phyloP scores from a whole-genome alignment of 2,329 filamentous ascomycete genomes.

The Fusarium penzigii region DNA sequence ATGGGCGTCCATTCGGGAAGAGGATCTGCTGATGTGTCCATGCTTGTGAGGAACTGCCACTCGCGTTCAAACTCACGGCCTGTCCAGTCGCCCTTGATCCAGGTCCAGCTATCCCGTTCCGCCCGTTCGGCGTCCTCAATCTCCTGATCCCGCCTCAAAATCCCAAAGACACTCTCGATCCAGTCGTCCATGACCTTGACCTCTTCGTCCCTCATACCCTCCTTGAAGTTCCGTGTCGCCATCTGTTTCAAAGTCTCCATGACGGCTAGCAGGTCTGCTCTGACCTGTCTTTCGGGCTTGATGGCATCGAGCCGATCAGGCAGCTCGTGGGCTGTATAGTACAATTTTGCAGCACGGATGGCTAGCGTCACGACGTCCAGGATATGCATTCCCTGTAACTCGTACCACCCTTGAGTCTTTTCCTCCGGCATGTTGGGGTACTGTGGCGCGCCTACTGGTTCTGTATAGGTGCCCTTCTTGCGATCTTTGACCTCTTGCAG shows the following conservation, averaged over 20 bases:
- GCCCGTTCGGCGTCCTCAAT: slow-evolving; percentile 72
- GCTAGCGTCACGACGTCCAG: slow-evolving; percentile 91
- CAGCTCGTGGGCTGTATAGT: slow-evolving; percentile 90
- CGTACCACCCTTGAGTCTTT: slow-evolving; percentile 69
- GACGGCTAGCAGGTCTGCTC: slow-evolving; percentile 79
- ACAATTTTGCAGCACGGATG: slow-evolving; percentile 93
- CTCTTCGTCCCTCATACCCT: slow-evolving; percentile 79
- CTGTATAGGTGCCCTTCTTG: slow-evolving; percentile 34
- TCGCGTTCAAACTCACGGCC: slow-evolving; percentile 77
- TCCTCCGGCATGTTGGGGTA: slow-evolving; percentile 45
- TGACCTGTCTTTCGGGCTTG: slow-evolving; percentile 82
- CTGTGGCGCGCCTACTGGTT: slow-evolving; percentile 29
- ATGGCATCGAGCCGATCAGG: slow-evolving; percentile 84
- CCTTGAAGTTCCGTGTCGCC: slow-evolving; percentile 82
- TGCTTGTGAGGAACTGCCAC: slow-evolving; percentile 76
- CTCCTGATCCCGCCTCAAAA: slow-evolving; percentile 75
- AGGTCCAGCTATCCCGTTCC: slow-evolving; percentile 75
- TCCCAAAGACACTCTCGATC: slow-evolving; percentile 75
- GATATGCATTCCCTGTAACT: slow-evolving; percentile 88
- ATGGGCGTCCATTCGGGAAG: slow-evolving; percentile 69
- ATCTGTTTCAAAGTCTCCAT: slow-evolving; percentile 92
- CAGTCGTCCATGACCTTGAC: slow-evolving; percentile 73
- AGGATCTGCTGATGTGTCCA: slow-evolving; percentile 60
- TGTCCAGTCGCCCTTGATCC: slow-evolving; percentile 78
- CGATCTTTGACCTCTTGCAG: slow-evolving; percentile 58